Base-by-base conservation (phyloP, 305 asterid genomes). In the Fraxinus nigra region DNA sequence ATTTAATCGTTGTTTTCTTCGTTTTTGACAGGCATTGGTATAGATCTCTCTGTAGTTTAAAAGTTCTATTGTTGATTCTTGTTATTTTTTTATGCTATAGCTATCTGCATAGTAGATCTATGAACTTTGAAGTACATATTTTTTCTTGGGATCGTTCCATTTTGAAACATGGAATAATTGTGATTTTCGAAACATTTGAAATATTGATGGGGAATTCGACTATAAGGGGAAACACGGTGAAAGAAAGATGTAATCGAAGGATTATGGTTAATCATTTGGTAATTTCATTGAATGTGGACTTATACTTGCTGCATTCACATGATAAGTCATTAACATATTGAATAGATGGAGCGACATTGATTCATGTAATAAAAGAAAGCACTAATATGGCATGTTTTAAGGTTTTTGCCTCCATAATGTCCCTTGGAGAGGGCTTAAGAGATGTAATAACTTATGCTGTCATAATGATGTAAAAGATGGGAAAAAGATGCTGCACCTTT, bases 61-160 rank as follows among this genome's bases (percentile, higher is more conserved):
- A 76, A 8, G 32, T 63, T 16, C 26, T 69, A 30, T 28, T 76
- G 74, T 76, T 43, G 73, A 43, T 56, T 18, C 14, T 43, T 59
- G 56, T 3, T n/a, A 38, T 61, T n/a, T 75, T 8, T 28, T 33
- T 33, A 32, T 34, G 38, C 38, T 13, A 28, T 78, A 51, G 28
- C 3, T 46, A 18, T 65, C 79, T 59, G 77, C 34, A 2, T 82
- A 37, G 22, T 84, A 70, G 82, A 86, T 83, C 79, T 79, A 35
- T 26, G 7, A 76, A 67, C 13, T 56, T 79, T 9, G 75, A 30
- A 77, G 26, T 80, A 48, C n/a, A 76, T 79, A 3, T 16, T n/a
- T 28, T 65, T 34, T 34, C 37, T 48, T 26, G 30, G 76, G n/a
- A 38, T 35, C 43, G 14, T 75, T 65, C 40, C 74, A 26, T n/a